Percentiles rank a stretch among this genome's conserved stretches.
These are phyloP conservation scores for Fusarium sp. DNA, from an alignment of 2,329 filamentous ascomycete species.

Conservation along the genomic window DNA sequence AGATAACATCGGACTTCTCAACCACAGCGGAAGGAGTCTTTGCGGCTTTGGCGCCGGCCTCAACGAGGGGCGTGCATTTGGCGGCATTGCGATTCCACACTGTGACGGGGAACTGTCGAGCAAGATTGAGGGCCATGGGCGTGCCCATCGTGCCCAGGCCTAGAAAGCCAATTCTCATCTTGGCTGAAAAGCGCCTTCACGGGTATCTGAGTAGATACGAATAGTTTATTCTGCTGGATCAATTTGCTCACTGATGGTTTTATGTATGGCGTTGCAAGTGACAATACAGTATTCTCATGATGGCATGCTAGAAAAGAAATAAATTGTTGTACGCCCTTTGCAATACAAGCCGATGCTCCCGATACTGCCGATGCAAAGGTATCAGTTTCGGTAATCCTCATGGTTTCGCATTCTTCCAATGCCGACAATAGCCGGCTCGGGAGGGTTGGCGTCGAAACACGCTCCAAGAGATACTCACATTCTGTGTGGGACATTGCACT, in stretches of 20 bases:
- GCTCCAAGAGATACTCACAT: too few relatives aligned
- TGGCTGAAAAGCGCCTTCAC: rapidly evolving
- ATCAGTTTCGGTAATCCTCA: too few relatives aligned
- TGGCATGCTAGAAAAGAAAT: too few relatives aligned
- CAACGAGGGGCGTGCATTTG: background rate
- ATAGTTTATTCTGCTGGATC: rapidly evolving
- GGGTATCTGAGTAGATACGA: background rate
- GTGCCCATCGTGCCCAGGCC: background rate
- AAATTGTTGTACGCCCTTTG: rapidly evolving
- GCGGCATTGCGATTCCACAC: background rate
- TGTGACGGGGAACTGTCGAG: rapidly evolving
- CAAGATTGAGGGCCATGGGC: background rate
- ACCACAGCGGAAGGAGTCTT: background rate
- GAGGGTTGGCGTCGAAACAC: too few relatives aligned
- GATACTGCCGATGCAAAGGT: too few relatives aligned
- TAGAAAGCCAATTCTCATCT: background rate
- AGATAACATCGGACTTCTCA: background rate
- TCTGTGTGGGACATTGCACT: too few relatives aligned
- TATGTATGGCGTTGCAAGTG: rapidly evolving
- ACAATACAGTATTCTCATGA: rapidly evolving
- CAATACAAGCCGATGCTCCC: background rate
- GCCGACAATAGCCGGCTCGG: too few relatives aligned
- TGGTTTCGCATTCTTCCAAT: too few relatives aligned
- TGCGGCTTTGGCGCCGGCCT: background rate
- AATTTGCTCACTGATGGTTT: rapidly evolving